Evolutionary conservation across 1,284 basidiomycete genomes (phyloP), one percentile per base, ranked within the genome.

Genomic region (Mycosarcoma maydis): DNA sequence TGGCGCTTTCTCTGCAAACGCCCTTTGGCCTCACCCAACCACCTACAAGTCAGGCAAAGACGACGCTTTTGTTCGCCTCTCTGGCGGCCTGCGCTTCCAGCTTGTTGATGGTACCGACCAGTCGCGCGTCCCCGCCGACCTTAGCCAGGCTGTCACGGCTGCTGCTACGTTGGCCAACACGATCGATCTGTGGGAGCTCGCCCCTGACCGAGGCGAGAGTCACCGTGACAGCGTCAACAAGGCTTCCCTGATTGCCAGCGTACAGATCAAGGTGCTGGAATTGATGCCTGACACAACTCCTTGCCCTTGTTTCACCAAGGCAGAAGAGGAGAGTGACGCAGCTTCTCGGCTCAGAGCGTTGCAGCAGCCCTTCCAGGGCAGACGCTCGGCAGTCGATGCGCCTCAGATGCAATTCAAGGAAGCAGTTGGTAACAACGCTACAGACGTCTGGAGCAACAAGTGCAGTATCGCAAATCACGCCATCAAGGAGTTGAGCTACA

Each of bases 131-230:
- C 62, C 72, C 6, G 37, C 36, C 8, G 87, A 88, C 77, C 83
- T 88, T 23, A 59, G 67, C 20, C 82, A 82, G 1, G 87, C 87
- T 14, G 83, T 91, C 42, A 90, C 39, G 22, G 59, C 59, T 4
- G 52, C 64, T 10, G 44, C 62, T 10, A 62, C 42, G 29, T 43
- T 49, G 23, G 56, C 76, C 43, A 62, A 74, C 46, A 83, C 75
- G 6, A 86, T 87, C 78, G 82, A 85, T 59, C 83, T 86, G 44
- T 84, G 86, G 46, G 82, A 85, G 11, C 83, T 88, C 45, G 82
- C 85, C 45, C 84, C 87, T 43, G 87, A 85, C 6, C 84, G 86
- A 27, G 87, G 86, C 13, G 78, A 84, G 14, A 81, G 78, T 13
- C 84, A 86, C 60, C 80, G 80, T 1, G 40, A 60, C 4, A 66